Evolutionary conservation across 352 stramenopile genomes (phyloP).

Genomic region (Phytopythium litorale): DNA sequence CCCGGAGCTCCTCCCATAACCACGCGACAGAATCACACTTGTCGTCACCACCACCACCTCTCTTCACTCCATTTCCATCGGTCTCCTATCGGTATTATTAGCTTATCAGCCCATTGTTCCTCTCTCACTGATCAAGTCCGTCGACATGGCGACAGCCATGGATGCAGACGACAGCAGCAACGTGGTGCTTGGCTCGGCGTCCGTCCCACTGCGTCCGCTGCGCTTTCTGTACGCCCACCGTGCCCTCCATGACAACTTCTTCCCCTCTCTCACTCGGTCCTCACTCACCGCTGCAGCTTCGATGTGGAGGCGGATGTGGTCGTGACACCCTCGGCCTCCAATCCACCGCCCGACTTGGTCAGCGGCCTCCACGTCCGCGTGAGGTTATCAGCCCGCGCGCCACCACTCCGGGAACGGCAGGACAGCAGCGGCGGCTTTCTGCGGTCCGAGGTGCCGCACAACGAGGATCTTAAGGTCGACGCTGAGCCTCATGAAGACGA

Average conservation of each 20-base stretch:
- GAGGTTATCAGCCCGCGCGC: slow-evolving; percentile 20
- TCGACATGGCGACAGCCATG: background rate
- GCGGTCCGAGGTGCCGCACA: slow-evolving; percentile 18
- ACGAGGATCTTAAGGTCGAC: slow-evolving; percentile 11
- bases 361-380: slow-evolving; percentile 39
- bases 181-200: slow-evolving; percentile 28
- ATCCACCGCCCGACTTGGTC: background rate
- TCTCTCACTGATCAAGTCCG: background rate
- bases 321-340: slow-evolving; percentile 5
- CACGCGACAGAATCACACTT: background rate
- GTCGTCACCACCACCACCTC: background rate
- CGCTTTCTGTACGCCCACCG: slow-evolving; percentile 38
- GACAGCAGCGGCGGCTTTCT: slow-evolving; percentile 35
- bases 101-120: background rate
- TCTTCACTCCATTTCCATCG: background rate
- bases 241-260: background rate
- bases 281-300: slow-evolving; percentile 20
- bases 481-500: slow-evolving; percentile 3
- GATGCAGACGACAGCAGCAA: slow-evolving; percentile 4
- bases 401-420: slow-evolving; percentile 27
- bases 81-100: background rate
- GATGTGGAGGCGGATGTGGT: slow-evolving; percentile 45
- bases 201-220: slow-evolving; percentile 47
- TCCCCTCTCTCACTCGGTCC: background rate
- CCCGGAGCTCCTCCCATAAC: background rate